phyloP scores from a whole-genome alignment of 352 stramenopile species.

The Saprolegnia parasitica region DNA sequence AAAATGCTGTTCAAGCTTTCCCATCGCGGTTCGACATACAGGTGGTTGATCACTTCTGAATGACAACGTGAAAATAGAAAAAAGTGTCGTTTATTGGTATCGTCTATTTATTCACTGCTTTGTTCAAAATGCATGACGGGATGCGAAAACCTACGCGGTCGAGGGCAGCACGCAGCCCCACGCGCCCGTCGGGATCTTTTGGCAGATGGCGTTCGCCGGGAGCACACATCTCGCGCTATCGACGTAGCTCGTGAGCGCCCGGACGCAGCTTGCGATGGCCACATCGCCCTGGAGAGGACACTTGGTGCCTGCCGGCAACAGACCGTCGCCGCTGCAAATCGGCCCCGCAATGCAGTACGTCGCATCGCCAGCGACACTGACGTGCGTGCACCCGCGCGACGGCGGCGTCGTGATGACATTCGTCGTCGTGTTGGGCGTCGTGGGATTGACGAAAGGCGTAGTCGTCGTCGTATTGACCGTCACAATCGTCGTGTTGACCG shows the following conservation, averaged over 20 bases:
- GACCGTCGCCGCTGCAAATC: slow-evolving; percentile 25
- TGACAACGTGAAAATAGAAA: too few species aligned
- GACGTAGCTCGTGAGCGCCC: slow-evolving; percentile 2
- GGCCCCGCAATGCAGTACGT: slow-evolving; percentile 30
- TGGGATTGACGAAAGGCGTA: too few species aligned
- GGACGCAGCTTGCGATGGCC: slow-evolving; percentile 19
- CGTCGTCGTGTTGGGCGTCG: too few species aligned
- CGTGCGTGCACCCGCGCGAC: slow-evolving; percentile 13
- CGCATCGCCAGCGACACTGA: slow-evolving; percentile 28
- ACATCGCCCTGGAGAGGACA: slow-evolving; percentile 26
- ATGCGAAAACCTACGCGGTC: background rate
- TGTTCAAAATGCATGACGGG: too few species aligned
- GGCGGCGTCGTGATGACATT: background rate
- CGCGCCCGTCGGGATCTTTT: slow-evolving; percentile 58
- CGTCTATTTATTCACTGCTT: too few species aligned
- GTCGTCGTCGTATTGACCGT: too few species aligned
- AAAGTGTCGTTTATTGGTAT: too few species aligned
- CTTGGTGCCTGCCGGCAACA: slow-evolving; percentile 8
- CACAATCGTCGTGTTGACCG: too few species aligned
- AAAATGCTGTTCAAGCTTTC: too few species aligned
- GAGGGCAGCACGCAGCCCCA: slow-evolving; percentile 51
- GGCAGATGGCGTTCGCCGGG: slow-evolving; percentile 43
- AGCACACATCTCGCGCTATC: slow-evolving; percentile 36
- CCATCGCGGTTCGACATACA: too few species aligned
- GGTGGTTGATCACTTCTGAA: too few species aligned